These are phyloP conservation scores for Ramalina intermedia DNA, from an alignment of 495 filamentous ascomycete genomes.

Conservation along the genomic window DNA sequence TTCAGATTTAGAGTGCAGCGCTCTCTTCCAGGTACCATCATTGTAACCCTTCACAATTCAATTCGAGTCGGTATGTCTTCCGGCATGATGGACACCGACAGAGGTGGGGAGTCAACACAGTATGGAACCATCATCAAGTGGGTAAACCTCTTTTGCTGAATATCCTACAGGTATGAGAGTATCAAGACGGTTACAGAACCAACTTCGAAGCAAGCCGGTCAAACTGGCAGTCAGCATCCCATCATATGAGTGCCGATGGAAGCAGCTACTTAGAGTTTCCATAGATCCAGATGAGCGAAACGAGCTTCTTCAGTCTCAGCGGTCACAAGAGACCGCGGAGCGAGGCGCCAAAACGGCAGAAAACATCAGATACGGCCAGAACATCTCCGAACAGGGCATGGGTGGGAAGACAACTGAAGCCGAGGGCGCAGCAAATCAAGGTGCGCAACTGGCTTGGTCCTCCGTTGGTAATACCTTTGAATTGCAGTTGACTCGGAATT, in stretches of 20 bases:
- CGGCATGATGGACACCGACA: slow-evolving; percentile 40
- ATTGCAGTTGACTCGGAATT: background rate
- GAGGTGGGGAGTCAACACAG: slow-evolving; percentile 51
- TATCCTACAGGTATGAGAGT: slow-evolving; percentile 41
- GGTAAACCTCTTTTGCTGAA: background rate
- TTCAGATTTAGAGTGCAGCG: too few relatives aligned
- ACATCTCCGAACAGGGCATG: slow-evolving; percentile 26
- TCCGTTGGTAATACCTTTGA: background rate
- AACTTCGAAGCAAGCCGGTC: slow-evolving; percentile 41
- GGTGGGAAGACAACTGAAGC: slow-evolving; percentile 23
- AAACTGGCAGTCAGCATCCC: slow-evolving; percentile 36
- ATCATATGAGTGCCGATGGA: background rate
- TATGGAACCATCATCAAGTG: slow-evolving; percentile 17
- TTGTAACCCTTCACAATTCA: too few relatives aligned
- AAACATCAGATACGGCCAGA: slow-evolving; percentile 36
- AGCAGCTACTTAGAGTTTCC: too few relatives aligned
- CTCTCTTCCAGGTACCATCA: too few relatives aligned
- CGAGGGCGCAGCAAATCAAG: slow-evolving; percentile 15
- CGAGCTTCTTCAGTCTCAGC: slow-evolving; percentile 1
- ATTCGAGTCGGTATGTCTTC: slow-evolving; percentile 10
- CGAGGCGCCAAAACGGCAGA: slow-evolving; percentile 29
- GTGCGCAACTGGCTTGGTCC: background rate
- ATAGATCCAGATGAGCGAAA: too few relatives aligned
- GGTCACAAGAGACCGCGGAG: slow-evolving; percentile 17
- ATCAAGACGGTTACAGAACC: slow-evolving; percentile 32